Conservation (phyloP, 139 green algal species). For the Spirogloea muscicola region DNA sequence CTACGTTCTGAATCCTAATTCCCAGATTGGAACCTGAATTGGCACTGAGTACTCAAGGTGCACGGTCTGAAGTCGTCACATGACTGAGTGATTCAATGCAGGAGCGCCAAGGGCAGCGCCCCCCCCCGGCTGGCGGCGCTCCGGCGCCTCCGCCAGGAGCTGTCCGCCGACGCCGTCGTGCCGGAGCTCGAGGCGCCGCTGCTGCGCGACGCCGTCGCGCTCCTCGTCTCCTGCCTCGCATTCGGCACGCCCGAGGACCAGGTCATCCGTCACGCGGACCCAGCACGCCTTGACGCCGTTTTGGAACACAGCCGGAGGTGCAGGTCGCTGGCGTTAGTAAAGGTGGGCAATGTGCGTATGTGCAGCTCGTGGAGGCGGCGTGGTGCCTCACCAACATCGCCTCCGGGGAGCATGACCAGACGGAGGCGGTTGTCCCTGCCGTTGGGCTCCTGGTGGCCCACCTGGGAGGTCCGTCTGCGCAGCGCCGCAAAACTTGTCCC, state of each 20-base stretch:
- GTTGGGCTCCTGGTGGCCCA: no score
- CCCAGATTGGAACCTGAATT: no score
- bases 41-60: no score
- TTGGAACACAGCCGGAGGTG: no score
- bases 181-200: conserved; percentile 19
- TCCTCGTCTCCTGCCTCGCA: conserved; percentile 25
- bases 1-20: no score
- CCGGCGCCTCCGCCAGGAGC: conserved; percentile 11
- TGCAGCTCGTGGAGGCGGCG: neutral
- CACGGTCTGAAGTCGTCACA: no score
- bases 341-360: neutral
- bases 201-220: conserved; percentile 13
- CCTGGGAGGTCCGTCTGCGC: no score
- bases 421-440: neutral
- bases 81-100: no score
- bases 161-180: conserved; percentile 5
- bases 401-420: no score
- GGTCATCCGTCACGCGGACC: neutral
- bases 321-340: neutral
- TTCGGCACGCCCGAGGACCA: conserved; percentile 29
- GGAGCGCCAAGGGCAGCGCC: conserved; percentile 16
- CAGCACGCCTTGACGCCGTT: no score
- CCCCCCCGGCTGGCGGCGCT: conserved; percentile 8
- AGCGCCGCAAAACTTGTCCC: no score
- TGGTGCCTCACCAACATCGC: neutral